Base-by-base conservation (phyloP, 192 early-diverging fungal genomes). In the Lobosporangium transversale region DNA sequence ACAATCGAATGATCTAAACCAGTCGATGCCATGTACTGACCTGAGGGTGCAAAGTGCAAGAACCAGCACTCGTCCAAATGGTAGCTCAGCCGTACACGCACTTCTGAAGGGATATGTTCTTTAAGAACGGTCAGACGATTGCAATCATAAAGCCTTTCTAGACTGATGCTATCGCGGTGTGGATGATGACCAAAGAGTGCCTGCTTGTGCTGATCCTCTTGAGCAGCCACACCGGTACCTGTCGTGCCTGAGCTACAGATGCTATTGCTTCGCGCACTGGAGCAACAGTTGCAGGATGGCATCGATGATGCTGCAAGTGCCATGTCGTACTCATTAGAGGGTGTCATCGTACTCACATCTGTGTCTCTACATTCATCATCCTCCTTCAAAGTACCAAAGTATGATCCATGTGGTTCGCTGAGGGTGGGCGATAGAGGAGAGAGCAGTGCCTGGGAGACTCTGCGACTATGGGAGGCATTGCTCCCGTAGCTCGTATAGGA, bases 11-110 rank as follows among this genome's bases (percentile, higher is more conserved):
- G 47, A 47, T 76, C 73, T 17, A 66, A 53, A 42, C 64, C 64
- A 7, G 65, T 67, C 1, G 73, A 76, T 18, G 64, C 64, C 50
- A 76, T 54, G 33, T 56, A 76, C 31, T 76, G 14, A 43, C 73
- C 73, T 1, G 58, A 55, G 47, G 73, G 73, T 20, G 73, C 66
- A 67, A 76, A 76, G 18, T 62, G 32, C 10, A 76, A 48, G n/a
- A 67, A 67, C 73, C 73, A 76, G 36, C 73, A 76, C 18, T 76
- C 73, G 24, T 76, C 73, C 35, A 76, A 33, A 49, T 76, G 73
- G 49, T 62, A 76, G 10, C 48, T 76, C 23, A 76, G 37, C 3
- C 73, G 64, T 4, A 47, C 40, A 29, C 73, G 64, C 20, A 76
- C 53, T 24, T 76, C 64, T 9, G 64, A 49, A 2, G 73, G 73